Evolutionary conservation across 805 yeast genomes (phyloP).

Genomic region (Tetrapisispora arboricola): DNA sequence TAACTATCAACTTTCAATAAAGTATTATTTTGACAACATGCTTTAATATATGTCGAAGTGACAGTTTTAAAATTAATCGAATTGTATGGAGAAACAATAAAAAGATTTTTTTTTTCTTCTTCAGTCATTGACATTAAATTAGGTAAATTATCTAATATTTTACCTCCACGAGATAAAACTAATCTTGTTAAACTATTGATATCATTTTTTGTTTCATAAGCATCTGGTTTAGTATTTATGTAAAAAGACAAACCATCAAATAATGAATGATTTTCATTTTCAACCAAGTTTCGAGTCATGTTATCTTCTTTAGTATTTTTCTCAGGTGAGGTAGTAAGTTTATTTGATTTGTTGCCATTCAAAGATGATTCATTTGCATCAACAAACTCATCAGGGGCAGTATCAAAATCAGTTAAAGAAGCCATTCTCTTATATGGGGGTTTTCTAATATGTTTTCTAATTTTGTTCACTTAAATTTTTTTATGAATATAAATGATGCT

Average conservation of each 20-base stretch:
- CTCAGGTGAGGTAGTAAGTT: neutral
- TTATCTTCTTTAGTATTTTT: neutral
- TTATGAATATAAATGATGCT: too few relatives aligned
- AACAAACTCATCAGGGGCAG: constrained; percentile 20
- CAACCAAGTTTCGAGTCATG: too few relatives aligned
- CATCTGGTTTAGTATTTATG: constrained; percentile 17
- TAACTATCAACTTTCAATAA: constrained; percentile 16
- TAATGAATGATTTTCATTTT: neutral
- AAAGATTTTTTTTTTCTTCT: constrained; percentile 5
- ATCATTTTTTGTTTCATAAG: constrained; percentile 18
- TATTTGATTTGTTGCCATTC: too few relatives aligned
- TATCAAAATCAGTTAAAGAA: constrained; percentile 16
- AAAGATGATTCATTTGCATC: constrained; percentile 10
- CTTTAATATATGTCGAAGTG: constrained; percentile 23
- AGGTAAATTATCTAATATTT: constrained; percentile 16
- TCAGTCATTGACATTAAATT: neutral
- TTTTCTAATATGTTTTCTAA: too few relatives aligned
- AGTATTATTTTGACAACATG: constrained; percentile 17
- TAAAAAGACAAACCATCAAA: constrained; percentile 13
- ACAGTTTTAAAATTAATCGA: constrained; percentile 23
- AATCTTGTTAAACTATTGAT: constrained; percentile 12
- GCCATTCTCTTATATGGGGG: constrained; percentile 1
- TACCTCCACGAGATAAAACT: constrained; percentile 20
- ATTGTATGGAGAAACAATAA: constrained; percentile 25
- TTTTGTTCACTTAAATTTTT: too few relatives aligned